Conservation (phyloP, 2,329 filamentous ascomycete genomes). For the Aspergillus oerlinghausenensis region DNA sequence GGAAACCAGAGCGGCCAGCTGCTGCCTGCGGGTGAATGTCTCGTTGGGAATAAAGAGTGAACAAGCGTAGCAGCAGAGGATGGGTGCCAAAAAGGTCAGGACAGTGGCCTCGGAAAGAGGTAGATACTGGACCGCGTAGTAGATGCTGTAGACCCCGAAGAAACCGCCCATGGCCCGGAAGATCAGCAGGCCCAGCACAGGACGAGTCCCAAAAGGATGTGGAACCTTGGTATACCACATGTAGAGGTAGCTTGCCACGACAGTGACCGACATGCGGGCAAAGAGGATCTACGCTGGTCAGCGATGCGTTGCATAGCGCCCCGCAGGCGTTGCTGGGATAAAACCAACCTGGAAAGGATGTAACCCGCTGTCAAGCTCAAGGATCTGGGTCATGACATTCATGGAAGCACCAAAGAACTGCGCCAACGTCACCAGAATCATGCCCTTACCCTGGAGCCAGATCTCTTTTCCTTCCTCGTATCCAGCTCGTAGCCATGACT, state of each 20-base stretch:
- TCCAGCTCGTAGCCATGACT: neutral
- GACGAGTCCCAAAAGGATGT: slow-evolving; percentile 62
- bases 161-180: slow-evolving; percentile 66
- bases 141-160: slow-evolving; percentile 77
- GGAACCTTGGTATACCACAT: slow-evolving; percentile 68
- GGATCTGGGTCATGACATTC: slow-evolving; percentile 73
- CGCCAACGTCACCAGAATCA: slow-evolving; percentile 66
- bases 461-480: slow-evolving; percentile 1
- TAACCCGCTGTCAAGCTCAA: slow-evolving; percentile 68
- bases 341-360: slow-evolving; percentile 66
- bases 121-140: slow-evolving; percentile 69
- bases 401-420: slow-evolving; percentile 81
- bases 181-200: slow-evolving; percentile 64
- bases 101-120: slow-evolving; percentile 84
- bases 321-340: neutral
- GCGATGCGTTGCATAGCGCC: neutral
- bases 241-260: slow-evolving; percentile 61
- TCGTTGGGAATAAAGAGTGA: slow-evolving; percentile 67
- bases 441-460: slow-evolving; percentile 66
- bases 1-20: slow-evolving; percentile 70
- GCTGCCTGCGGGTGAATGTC: slow-evolving; percentile 72
- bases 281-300: slow-evolving; percentile 61
- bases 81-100: slow-evolving; percentile 79
- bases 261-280: slow-evolving; percentile 70
- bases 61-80: slow-evolving; percentile 73